Base-by-base conservation (phyloP, 495 filamentous ascomycete genomes). In the Trichoderma virens region DNA sequence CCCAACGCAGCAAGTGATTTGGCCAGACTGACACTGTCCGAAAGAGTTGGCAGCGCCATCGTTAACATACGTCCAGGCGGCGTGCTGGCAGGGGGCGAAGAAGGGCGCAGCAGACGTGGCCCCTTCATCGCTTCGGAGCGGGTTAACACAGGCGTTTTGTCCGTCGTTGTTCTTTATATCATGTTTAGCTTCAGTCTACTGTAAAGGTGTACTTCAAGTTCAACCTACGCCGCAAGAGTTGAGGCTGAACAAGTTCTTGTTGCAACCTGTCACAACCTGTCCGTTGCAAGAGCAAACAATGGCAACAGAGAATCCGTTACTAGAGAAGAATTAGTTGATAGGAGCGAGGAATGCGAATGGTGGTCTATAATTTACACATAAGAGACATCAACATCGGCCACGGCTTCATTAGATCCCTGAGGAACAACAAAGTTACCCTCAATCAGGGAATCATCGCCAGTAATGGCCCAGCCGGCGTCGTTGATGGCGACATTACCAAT, bases 21-120 rank as follows among this genome's bases (percentile, higher is more conserved):
- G 16, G 31, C 70, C 67, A 18, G 23, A 20, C 6, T 20, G 23
- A n/a, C 59, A 61, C 28, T 61, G 30, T 28, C 38, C 38, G 11
- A 41, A 41, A 18, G 64, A 62, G 32, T 72, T 69, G 0, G 71
- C 71, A 45, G 41, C 56, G 18, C 68, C 65, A 60, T 73, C 71
- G 23, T 68, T 68, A 30, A 71, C 69, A 60, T 68, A 73, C 3
- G 71, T 73, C 41, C 72, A 73, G 11, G 71, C 71, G 27, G 67
- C 70, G 27, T 70, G 70, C 59, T 64, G 45, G 45, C 71, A 73
- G 28, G 66, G 64, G 8, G 59, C 30, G 61, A 73, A 73, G 62
- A 72, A 72, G 0, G 61, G 34, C 5, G 66, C 30, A 16, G 71
- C 64, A 8, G 71, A 56, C 20, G 68, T 69, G 5, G 67, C 60